phyloP scores from a whole-genome alignment of 1,284 basidiomycete species.

The Ceratobasidium sp. region DNA sequence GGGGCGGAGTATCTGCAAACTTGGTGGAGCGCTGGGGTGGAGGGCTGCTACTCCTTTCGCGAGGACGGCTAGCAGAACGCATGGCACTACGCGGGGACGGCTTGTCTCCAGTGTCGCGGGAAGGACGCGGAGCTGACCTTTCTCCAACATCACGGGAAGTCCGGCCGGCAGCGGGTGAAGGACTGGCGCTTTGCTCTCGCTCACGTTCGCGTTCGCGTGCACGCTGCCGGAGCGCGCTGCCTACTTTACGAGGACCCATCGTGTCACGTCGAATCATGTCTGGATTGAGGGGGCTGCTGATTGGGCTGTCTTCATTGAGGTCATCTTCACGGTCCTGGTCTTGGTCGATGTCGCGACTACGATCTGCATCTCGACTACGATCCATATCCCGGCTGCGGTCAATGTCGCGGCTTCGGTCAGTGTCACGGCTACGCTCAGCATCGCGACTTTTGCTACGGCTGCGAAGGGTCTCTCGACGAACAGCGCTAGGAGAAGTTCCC shows the following conservation, averaged over 20 bases:
- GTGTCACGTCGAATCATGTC: slow-evolving; percentile 40
- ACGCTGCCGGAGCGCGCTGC: slow-evolving; percentile 25
- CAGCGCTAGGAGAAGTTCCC: slow-evolving; percentile 28
- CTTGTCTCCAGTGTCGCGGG: slow-evolving; percentile 4
- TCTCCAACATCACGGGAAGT: slow-evolving; percentile 4
- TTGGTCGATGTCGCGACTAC: background rate
- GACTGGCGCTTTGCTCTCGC: slow-evolving; percentile 31
- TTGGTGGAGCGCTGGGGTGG: slow-evolving; percentile 31
- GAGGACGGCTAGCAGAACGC: slow-evolving; percentile 36
- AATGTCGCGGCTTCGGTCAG: background rate
- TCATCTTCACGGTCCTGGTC: background rate
- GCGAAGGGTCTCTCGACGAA: slow-evolving; percentile 37
- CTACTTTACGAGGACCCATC: slow-evolving; percentile 36
- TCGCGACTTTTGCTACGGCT: slow-evolving; percentile 38
- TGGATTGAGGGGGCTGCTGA: slow-evolving; percentile 30
- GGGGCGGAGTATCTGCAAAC: slow-evolving; percentile 23
- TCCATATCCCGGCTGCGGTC: slow-evolving; percentile 1
- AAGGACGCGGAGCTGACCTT: slow-evolving; percentile 5
- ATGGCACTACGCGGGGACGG: slow-evolving; percentile 31
- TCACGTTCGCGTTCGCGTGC: slow-evolving; percentile 39
- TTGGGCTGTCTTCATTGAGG: background rate
- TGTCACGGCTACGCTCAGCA: slow-evolving; percentile 16
- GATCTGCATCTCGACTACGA: slow-evolving; percentile 1
- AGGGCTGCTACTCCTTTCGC: slow-evolving; percentile 30
- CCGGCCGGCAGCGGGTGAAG: slow-evolving; percentile 28